Percentiles rank a stretch among this genome's conserved stretches.
phyloP scores from a whole-genome alignment of 441 rosid genomes.

The Bruguiera hainesii region DNA sequence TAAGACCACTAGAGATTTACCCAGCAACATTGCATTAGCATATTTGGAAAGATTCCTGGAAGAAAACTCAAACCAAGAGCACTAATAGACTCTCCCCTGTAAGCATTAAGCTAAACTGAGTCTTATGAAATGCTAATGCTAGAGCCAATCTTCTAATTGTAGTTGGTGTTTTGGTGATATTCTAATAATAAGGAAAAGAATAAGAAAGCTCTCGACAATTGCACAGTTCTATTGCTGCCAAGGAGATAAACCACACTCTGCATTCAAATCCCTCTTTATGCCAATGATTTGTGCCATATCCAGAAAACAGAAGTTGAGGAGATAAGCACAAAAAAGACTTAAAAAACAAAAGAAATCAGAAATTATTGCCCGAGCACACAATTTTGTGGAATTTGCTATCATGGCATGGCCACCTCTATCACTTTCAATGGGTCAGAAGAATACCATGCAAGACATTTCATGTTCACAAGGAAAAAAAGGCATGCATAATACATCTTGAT shows the following conservation, averaged over 20 bases:
- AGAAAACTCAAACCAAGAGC: neutral
- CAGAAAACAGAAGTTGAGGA: too few relatives aligned
- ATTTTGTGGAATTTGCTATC: neutral
- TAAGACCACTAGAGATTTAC: neutral
- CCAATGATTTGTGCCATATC: too few relatives aligned
- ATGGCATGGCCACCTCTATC: neutral
- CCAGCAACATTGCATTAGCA: neutral
- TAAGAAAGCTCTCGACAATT: neutral
- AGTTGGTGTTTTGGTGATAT: neutral
- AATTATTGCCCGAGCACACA: neutral
- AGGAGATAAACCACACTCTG: too few relatives aligned
- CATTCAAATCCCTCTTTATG: too few relatives aligned
- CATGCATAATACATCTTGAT: neutral
- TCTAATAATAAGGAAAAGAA: neutral
- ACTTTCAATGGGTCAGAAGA: neutral
- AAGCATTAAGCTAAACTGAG: slow-evolving; percentile 2
- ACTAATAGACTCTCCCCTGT: neutral
- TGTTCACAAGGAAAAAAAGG: neutral
- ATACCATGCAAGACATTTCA: neutral
- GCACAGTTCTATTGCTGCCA: too few relatives aligned
- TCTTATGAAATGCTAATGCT: neutral
- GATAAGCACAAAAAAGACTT: too few relatives aligned
- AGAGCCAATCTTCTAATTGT: neutral
- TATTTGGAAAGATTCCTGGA: too few relatives aligned
- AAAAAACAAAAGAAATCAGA: neutral